Evolutionary conservation across 2,329 filamentous ascomycete genomes (phyloP), one percentile per base, ranked within the genome.

Genomic region (Magnaporthales sp.): DNA sequence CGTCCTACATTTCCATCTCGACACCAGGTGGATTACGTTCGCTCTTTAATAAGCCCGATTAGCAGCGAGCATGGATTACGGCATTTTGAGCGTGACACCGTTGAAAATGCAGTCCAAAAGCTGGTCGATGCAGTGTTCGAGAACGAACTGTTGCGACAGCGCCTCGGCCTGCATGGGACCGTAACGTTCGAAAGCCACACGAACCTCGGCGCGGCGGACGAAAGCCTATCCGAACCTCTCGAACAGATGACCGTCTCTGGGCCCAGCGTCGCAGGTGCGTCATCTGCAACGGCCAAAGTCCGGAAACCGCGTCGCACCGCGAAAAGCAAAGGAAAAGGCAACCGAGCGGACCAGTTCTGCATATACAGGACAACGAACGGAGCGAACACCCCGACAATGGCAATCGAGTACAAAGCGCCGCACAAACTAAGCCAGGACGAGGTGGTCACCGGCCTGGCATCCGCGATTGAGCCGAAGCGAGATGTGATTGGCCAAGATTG

Each of bases 321-420:
- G 7, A 58, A 67, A 66, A 70, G 68, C 22, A 69, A 68, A 62
- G 72, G 71, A 5, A 75, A 74, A 32, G 74, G 73, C 56, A 73
- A 73, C 58, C 71, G 67, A 66, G 75, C 71, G 62, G 74, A 78
- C 66, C 73, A 77, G 54, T 78, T 77, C 68, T 75, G 70, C 66
- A 71, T 75, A 64, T 73, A 72, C 56, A 62, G 67, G 66, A 72
- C 31, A 60, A 69, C 69, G 7, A 64, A 72, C 62, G 70, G 70
- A 62, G 56, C 22, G 65, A 70, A 70, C 29, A 65, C 73, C 5
- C 75, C 76, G 1, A 60, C 65, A 1, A 32, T 74, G 29, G 75
- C 75, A 7, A 78, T 79, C 68, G 72, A 79, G 67, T 78, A 80
- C 68, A 78, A 79, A 68, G 68, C 76, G n/a, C n/a, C n/a, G n/a